Conservation (phyloP, 169 alveolate genomes). For the Eimeria necatrix region DNA sequence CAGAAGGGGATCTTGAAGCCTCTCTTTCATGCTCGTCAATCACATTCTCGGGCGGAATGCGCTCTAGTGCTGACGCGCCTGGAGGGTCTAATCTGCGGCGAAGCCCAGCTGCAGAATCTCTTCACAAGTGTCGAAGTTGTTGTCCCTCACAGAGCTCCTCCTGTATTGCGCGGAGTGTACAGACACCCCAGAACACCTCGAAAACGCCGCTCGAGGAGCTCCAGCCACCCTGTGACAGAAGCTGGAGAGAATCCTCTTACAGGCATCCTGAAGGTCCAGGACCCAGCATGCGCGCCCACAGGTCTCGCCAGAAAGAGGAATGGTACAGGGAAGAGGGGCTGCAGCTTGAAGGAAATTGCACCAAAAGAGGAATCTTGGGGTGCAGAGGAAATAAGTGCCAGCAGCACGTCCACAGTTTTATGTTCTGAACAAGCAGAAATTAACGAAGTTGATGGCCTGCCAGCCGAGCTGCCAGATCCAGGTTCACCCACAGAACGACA, state of each 20-base stretch:
- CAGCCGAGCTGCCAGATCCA: no score
- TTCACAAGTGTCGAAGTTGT: neutral
- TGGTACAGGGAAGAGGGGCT: neutral
- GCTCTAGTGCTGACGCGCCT: slow-evolving; percentile 4
- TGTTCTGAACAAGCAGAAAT: neutral
- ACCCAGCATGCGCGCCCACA: neutral
- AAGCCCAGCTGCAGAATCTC: neutral
- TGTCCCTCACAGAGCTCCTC: slow-evolving; percentile 16
- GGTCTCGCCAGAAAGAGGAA: neutral
- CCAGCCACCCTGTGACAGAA: neutral
- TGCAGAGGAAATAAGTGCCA: neutral
- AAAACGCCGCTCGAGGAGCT: neutral
- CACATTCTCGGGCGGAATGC: neutral
- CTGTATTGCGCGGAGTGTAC: slow-evolving; percentile 45
- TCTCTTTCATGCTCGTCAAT: no score
- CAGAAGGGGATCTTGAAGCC: no score
- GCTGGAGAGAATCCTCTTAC: no score
- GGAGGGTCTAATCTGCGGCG: neutral
- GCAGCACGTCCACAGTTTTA: neutral
- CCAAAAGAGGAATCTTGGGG: no score
- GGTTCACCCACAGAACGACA: no score
- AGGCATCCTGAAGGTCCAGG: neutral
- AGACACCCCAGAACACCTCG: slow-evolving; percentile 27
- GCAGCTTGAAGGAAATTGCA: no score
- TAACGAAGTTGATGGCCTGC: no score